phyloP scores from a whole-genome alignment of 495 filamentous ascomycete genomes.

The Neurospora sp. region DNA sequence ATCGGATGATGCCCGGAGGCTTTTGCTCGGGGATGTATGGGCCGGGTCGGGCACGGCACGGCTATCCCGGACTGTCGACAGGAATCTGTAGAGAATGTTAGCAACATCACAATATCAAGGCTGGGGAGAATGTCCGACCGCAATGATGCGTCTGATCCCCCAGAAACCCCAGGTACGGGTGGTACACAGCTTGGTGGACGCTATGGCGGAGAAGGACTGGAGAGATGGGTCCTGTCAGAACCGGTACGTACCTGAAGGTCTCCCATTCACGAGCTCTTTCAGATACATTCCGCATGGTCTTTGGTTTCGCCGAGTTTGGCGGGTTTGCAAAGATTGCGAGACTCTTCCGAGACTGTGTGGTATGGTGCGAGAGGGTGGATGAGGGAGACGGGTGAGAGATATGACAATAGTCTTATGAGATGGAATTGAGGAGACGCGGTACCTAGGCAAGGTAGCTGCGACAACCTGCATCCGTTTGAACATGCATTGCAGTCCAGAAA shows the following conservation, averaged over 20 bases:
- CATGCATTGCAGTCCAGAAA: not conserved
- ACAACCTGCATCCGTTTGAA: not conserved
- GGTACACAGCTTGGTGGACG: not conserved
- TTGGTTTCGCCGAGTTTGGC: not conserved
- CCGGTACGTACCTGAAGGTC: slow-evolving; percentile 20
- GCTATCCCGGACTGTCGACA: slow-evolving; percentile 12
- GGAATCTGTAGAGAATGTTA: not conserved
- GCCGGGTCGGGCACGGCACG: not conserved
- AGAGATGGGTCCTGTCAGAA: not conserved
- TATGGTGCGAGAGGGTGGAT: not conserved
- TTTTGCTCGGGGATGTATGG: slow-evolving; percentile 4
- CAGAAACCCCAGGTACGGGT: not conserved
- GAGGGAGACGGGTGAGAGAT: not conserved
- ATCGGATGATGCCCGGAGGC: slow-evolving; percentile 34
- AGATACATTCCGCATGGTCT: slow-evolving; percentile 6
- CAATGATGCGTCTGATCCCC: not conserved
- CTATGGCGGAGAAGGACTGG: not conserved
- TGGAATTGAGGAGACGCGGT: not conserved
- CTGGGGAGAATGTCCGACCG: not conserved
- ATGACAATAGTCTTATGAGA: not conserved
- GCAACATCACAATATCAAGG: not conserved
- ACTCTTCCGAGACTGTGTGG: not conserved
- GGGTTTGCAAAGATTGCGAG: not conserved
- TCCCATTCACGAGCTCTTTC: slow-evolving; percentile 21
- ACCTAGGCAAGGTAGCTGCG: not conserved